A percentile compares a stretch with the other conserved stretches of the same genome.
phyloP scores from a whole-genome alignment of 441 rosid genomes.

The Erodium trifolium region DNA sequence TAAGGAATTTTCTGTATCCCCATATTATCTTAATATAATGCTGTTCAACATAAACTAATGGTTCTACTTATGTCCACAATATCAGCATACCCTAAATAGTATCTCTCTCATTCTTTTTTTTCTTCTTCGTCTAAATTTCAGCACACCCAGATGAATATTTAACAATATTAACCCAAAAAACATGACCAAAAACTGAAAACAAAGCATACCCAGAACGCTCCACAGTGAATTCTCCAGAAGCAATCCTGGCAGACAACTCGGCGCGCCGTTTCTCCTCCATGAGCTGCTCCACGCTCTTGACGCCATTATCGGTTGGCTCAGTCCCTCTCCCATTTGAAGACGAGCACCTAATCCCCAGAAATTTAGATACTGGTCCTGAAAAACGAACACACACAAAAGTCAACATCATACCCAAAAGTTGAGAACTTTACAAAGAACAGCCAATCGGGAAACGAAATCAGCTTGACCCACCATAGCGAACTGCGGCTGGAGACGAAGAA shows the following conservation, averaged over 20 bases:
- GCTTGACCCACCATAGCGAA: slow-evolving; percentile 9
- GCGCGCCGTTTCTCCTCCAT: slow-evolving; percentile 65
- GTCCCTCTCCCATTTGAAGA: slow-evolving; percentile 63
- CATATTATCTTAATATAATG: slow-evolving; percentile 2
- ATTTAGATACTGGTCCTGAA: slow-evolving; percentile 25
- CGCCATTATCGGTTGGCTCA: slow-evolving; percentile 19
- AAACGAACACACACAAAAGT: neutral
- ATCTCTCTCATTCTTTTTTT: neutral
- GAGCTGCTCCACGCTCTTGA: slow-evolving; percentile 22
- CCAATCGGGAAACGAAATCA: neutral
- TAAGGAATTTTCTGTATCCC: neutral
- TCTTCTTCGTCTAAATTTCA: neutral
- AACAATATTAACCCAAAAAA: neutral
- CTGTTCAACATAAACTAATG: neutral
- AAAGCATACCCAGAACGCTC: slow-evolving; percentile 43
- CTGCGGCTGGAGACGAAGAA: neutral
- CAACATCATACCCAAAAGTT: neutral
- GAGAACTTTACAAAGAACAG: neutral
- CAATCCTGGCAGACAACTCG: slow-evolving; percentile 68
- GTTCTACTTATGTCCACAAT: neutral
- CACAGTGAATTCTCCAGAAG: slow-evolving; percentile 82
- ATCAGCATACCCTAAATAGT: neutral
- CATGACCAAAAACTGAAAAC: too few species aligned
- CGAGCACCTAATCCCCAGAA: slow-evolving; percentile 29
- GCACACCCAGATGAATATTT: slow-evolving; percentile 6